Conservation (phyloP, 108 stramenopile genomes). For the Fragilaria radians region DNA sequence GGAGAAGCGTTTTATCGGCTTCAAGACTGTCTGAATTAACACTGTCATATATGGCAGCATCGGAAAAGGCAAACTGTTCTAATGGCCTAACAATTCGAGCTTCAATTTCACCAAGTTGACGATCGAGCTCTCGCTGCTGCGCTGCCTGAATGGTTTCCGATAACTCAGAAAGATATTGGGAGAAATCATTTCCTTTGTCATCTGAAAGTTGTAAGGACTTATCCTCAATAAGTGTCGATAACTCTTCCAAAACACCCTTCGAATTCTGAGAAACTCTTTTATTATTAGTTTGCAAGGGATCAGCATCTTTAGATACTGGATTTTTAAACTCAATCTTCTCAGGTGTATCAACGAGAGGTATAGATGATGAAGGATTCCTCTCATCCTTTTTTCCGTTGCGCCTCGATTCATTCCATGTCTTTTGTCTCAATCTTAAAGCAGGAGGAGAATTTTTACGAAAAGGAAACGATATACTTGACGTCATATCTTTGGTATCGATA, state of each 20-base stretch:
- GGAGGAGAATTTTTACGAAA: background rate
- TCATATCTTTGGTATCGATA: background rate
- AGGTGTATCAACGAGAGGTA: background rate
- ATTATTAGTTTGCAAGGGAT: conserved; percentile 41
- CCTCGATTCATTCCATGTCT: background rate
- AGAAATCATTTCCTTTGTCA: conserved; percentile 22
- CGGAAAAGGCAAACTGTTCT: conserved; percentile 55
- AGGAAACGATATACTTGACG: background rate
- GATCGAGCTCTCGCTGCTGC: conserved; percentile 42
- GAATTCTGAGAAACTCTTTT: conserved; percentile 33
- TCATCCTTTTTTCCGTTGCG: background rate
- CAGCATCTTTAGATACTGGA: conserved; percentile 15
- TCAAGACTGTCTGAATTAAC: conserved; percentile 4
- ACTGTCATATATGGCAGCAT: conserved; percentile 40
- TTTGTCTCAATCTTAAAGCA: background rate
- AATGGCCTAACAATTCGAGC: conserved; percentile 35
- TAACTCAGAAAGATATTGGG: conserved; percentile 27
- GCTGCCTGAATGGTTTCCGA: conserved; percentile 32
- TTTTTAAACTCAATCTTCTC: background rate
- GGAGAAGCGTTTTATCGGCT: conserved; percentile 10
- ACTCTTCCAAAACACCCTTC: conserved; percentile 33
- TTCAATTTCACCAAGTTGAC: conserved; percentile 48
- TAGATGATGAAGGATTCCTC: background rate
- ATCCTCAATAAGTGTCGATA: conserved; percentile 39
- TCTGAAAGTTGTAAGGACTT: conserved; percentile 22